Percentiles rank a stretch among this genome's conserved stretches.
Evolutionary conservation across 176 grass and related monocot species (phyloP).

Genomic region (Cenchrus fungigraminus): DNA sequence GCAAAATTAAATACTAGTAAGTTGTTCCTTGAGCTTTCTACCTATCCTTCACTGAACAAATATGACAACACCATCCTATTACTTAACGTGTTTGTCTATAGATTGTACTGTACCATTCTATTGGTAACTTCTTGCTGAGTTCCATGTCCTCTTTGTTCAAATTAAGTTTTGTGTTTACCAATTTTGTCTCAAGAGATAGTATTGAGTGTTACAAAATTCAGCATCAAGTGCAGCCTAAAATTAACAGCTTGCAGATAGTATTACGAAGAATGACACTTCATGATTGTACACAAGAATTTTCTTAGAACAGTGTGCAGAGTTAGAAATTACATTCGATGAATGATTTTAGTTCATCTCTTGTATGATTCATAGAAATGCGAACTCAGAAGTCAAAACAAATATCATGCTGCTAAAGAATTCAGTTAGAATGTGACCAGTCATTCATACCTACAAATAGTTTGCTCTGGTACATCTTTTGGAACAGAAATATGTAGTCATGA

Average conservation of each 20-base stretch:
- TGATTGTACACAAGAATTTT: constrained; percentile 11
- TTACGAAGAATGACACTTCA: no score
- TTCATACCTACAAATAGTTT: background rate
- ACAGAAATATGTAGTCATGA: background rate
- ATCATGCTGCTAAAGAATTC: background rate
- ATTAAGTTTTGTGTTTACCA: constrained; percentile 23
- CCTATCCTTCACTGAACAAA: constrained; percentile 10
- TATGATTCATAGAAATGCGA: constrained; percentile 18
- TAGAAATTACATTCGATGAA: background rate
- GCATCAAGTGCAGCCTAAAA: background rate
- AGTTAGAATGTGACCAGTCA: background rate
- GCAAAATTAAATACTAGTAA: constrained; percentile 25
- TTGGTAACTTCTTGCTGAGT: background rate
- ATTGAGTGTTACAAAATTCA: background rate
- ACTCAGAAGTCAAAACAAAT: background rate
- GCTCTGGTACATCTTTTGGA: background rate
- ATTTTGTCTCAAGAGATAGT: background rate
- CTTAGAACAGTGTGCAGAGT: background rate
- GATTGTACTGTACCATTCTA: background rate
- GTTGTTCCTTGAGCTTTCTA: constrained; percentile 7
- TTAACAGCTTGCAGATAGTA: background rate
- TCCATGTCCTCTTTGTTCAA: constrained; percentile 24
- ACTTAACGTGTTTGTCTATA: background rate
- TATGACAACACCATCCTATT: background rate
- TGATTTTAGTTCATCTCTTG: background rate